Conservation (phyloP, 1,284 basidiomycete genomes). For the Rhodotorula sp. region DNA sequence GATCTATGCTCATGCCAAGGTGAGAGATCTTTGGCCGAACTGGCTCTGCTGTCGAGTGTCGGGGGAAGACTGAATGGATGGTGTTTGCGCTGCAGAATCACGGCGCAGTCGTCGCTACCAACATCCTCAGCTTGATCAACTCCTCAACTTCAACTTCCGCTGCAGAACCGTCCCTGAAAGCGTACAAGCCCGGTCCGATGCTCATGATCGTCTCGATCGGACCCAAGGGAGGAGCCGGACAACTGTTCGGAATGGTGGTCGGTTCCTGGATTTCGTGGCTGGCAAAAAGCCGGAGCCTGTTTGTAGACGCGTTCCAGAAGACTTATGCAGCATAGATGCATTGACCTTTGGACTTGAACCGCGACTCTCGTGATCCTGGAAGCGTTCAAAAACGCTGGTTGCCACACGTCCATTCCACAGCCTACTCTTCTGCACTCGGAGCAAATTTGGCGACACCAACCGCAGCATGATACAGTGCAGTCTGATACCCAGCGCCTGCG, state of each 20-base stretch:
- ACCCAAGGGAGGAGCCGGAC: slow-evolving; percentile 15
- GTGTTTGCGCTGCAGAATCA: slow-evolving; percentile 25
- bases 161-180: slow-evolving; percentile 4
- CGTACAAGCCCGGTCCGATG: slow-evolving; percentile 16
- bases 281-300: slow-evolving; percentile 12
- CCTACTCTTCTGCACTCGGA: not conserved
- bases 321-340: slow-evolving; percentile 1
- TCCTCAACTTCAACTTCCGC: not conserved
- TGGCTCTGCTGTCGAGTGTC: not conserved
- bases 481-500: slow-evolving; percentile 31
- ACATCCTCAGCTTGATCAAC: slow-evolving; percentile 37
- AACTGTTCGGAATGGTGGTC: slow-evolving; percentile 14
- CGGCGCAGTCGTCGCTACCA: slow-evolving; percentile 36
- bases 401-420: too few relatives aligned
- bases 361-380: not conserved
- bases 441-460: slow-evolving; percentile 30
- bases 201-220: slow-evolving; percentile 30
- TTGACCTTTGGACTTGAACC: not conserved
- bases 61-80: not conserved
- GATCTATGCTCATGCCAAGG: slow-evolving; percentile 17
- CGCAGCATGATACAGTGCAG: slow-evolving; percentile 34
- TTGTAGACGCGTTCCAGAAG: slow-evolving; percentile 17
- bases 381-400: not conserved
- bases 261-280: slow-evolving; percentile 2
- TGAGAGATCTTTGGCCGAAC: not conserved